A percentile compares a stretch with the other conserved stretches of the same genome.
Evolutionary conservation across 345 rosid genomes (phyloP).

Genomic region (Citrus sp.): DNA sequence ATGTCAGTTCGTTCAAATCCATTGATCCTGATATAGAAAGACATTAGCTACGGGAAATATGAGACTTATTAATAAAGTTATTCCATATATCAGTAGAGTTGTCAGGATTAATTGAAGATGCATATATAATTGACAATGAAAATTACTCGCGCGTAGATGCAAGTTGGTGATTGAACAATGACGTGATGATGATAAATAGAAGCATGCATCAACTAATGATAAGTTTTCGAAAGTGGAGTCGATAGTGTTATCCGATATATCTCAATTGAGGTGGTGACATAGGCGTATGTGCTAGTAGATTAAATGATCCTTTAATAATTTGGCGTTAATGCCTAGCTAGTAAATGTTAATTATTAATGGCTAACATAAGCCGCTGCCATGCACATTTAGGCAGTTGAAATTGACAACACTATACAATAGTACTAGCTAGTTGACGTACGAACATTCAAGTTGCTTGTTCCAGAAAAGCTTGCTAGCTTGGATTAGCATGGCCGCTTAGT

Average conservation of each 20-base stretch:
- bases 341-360: background rate
- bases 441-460: slow-evolving; percentile 13
- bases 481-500: background rate
- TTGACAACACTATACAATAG: background rate
- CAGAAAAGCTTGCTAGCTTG: background rate
- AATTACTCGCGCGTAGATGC: background rate
- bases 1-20: background rate
- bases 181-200: background rate
- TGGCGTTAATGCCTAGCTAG: background rate
- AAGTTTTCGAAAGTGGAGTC: background rate
- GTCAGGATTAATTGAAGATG: background rate
- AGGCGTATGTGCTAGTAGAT: too few species aligned
- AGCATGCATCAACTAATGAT: background rate
- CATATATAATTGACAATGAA: background rate
- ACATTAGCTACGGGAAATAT: background rate
- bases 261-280: too few species aligned
- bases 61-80: too few species aligned
- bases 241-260: too few species aligned
- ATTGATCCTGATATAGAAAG: background rate
- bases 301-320: background rate
- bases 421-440: background rate
- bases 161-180: background rate
- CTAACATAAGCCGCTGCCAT: background rate
- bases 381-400: background rate
- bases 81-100: too few species aligned